Base-by-base conservation (phyloP, 805 yeast genomes). In the Candida nonsorbophila region DNA sequence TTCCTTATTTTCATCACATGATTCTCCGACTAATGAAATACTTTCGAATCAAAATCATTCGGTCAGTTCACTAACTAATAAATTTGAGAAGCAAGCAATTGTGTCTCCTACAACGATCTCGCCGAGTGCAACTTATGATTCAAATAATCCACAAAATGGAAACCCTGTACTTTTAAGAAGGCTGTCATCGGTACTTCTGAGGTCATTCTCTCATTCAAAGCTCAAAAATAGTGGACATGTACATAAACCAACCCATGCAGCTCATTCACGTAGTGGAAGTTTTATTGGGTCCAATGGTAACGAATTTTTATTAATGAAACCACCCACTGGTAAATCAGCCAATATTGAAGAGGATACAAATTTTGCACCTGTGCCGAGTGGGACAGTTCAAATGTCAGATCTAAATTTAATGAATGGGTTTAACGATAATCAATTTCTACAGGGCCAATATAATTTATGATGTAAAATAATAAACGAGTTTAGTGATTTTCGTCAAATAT, bases 41-140 rank as follows among this genome's bases (percentile, higher is more conserved):
- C 31, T 16, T 36, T 32, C 18, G 14, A 22, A 26, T 15, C 21
- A 25, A 23, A 37, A 33, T 25, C 22, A 37, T 44, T 28, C 44
- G 39, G 35, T 29, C 2, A 17, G 29, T 16, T 55, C 63, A 3
- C 34, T 58, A 12, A 45, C 60, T 1, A 41, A 47, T 23, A 49
- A 44, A 22, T 40, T 55, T 28, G 64, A 59, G 27, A 40, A 32
- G 16, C 61, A 53, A 18, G 47, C 38, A 3, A 34, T 56, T 10
- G 20, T 40, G 12, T 49, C 55, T 1, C 51, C 55, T 5, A 29
- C 44, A 6, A 30, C 24, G 6, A 13, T 34, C 7, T 30, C 43
- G 4, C 24, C 42, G 1, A 19, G 34, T 3, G 25, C 33, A 4
- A 30, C 32, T 9, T 34, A 23, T 16, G 32, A 30, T 12, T 27